Conservation (phyloP, 306 rosid genomes). For the Hippophae rhamnoides region DNA sequence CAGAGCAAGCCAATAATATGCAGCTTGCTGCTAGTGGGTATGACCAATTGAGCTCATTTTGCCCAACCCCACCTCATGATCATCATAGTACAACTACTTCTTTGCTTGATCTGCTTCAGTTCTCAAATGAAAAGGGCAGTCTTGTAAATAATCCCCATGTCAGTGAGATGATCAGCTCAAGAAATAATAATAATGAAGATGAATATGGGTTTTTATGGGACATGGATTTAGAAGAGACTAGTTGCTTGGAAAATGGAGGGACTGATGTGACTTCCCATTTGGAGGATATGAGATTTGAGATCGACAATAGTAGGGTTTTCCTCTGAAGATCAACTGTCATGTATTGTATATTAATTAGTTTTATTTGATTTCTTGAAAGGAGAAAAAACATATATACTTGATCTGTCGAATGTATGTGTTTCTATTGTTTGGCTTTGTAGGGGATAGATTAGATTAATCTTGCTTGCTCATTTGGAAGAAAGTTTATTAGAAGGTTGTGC, state of each 20-base stretch:
- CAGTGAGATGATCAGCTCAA: constrained; percentile 28
- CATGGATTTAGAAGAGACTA: constrained; percentile 51
- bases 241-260: constrained; percentile 32
- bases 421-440: too few species aligned
- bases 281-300: constrained; percentile 65
- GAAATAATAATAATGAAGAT: constrained; percentile 24
- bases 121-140: constrained; percentile 30
- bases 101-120: constrained; percentile 47
- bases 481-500: too few species aligned
- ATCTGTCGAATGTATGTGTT: too few species aligned
- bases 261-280: constrained; percentile 27
- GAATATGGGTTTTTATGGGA: constrained; percentile 77
- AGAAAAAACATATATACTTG: too few species aligned
- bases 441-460: too few species aligned
- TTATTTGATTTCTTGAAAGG: too few species aligned
- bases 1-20: constrained; percentile 27
- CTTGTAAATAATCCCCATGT: not conserved
- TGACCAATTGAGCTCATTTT: constrained; percentile 37
- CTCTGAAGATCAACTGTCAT: constrained; percentile 21
- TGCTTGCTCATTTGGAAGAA: too few species aligned
- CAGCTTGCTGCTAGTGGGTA: constrained; percentile 32
- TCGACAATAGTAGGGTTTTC: constrained; percentile 40
- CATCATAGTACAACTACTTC: constrained; percentile 26
- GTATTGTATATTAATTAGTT: too few species aligned
- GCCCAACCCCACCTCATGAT: constrained; percentile 33